A percentile compares a stretch with the other conserved stretches of the same genome.
These are phyloP conservation scores for Psophocarpus tetragonolobus DNA, from an alignment of 306 rosid species.

Conservation along the genomic window DNA sequence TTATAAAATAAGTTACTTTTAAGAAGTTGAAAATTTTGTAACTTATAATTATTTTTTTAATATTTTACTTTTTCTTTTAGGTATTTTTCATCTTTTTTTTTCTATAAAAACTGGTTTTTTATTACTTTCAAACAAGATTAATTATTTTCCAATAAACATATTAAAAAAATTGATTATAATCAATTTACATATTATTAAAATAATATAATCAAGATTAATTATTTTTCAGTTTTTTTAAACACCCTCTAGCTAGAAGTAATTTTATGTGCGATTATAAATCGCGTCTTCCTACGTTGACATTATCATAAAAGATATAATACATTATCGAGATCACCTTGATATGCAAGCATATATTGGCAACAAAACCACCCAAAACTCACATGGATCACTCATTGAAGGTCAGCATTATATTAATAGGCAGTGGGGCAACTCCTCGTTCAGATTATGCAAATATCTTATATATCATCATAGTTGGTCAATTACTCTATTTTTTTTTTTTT, in stretches of 20 bases:
- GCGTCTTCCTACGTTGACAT: background rate
- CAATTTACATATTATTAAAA: no score
- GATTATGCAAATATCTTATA: background rate
- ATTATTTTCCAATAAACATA: no score
- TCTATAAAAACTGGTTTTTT: no score
- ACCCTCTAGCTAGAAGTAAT: background rate
- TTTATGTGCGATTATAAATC: background rate
- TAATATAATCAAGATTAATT: no score
- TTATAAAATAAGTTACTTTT: no score
- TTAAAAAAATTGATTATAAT: no score
- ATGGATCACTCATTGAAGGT: background rate
- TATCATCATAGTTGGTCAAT: background rate
- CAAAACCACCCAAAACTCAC: background rate
- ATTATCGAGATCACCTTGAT: background rate
- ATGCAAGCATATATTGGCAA: background rate
- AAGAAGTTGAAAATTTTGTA: no score
- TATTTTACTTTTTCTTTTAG: no score
- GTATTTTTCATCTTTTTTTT: no score
- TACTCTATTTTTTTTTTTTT: background rate
- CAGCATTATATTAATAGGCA: background rate
- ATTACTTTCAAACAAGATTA: no score
- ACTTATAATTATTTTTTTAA: no score
- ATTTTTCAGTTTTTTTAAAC: no score
- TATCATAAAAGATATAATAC: background rate
- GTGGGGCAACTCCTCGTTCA: background rate